Base-by-base conservation (phyloP, 1,284 basidiomycete genomes). In the Exobasidium rhododendri region DNA sequence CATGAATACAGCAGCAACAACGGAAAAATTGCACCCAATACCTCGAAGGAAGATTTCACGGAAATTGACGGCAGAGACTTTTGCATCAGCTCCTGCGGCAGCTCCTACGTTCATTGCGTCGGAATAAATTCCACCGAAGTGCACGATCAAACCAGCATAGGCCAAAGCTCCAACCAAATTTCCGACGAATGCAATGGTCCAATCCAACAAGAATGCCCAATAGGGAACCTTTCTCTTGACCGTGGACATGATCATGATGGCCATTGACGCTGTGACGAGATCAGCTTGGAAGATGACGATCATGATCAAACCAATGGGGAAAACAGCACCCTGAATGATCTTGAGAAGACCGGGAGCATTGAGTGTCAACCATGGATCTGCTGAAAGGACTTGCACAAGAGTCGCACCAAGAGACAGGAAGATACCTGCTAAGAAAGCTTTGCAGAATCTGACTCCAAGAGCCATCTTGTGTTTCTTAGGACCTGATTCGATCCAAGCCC, bases 1-100 rank as follows among this genome's bases (percentile, higher is more conserved):
- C 87, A 89, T 88, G 88, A 89, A 90, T 59, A 90, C 83, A 3
- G 88, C 89, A n/a, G 89, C 81, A 66, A 84, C 88, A 35, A 90
- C 89, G 1, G 90, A 82, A 85, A 87, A 88, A 69, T 90, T 90
- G 69, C 89, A 90, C 3, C 85, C 89, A 66, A 90, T 88, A 0
- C 88, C 89, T 22, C 88, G 83, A 20, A 89, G 79, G 80, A 90
- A 87, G 52, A 90, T 87, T 74, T 90, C 59, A 43, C 60, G 53
- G 44, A 73, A 73, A 59, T 68, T 69, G 84, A 68, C 59, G 2
- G 61, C 55, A 4, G 61, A 59, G 0, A 68, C 67, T 32, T 73
- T 73, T 35, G 63, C 59, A 35, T 69, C 54, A 28, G 69, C 69
- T 1, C 49, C 50, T 6, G 20, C 45, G 2, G 67, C 67, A 4